Evolutionary conservation across 2,329 filamentous ascomycete genomes (phyloP), one percentile per base, ranked within the genome.

Genomic region (Cytospora mali): DNA sequence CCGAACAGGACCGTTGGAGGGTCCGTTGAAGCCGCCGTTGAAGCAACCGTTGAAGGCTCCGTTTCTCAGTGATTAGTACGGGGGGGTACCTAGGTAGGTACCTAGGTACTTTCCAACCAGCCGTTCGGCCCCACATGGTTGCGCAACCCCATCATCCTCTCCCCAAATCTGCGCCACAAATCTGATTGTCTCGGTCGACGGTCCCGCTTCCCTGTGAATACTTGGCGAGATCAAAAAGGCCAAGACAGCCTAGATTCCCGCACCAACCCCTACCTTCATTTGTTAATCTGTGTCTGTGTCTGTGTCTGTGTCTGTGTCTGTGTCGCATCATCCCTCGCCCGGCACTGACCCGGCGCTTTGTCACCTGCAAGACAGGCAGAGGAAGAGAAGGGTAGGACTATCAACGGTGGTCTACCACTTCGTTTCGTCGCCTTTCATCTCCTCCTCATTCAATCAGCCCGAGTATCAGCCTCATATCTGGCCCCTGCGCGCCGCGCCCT

Each of bases 171-270:
- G 13, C 3, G 10, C 33, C 14, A 39, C 33, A 18, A 14, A 14
- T 18, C 35, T 18, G n/a, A 39, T 18, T n/a, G 16, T 39, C 16
- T 39, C 35, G 35, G 4, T 39, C n/a, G 35, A 39, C 5, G 9
- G 2, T 2, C 35, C 35, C 35, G 16, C 16, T 18, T 39, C 42
- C 21, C 10, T 21, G 42, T 11, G 16, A 23, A 10, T 6, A 11
- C 42, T 46, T 46, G 42, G 42, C 42, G 42, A 46, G 42, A 46
- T 46, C 42, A 57, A 49, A 60, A 60, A 48, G 35, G 58, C 58
- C 58, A 54, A 60, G 58, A 39, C 58, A 28, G 58, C 58, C 39
- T 60, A 60, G 50, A 51, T 60, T 39, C 50, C 52, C 52, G 58
- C 50, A 48, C 46, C 48, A 53, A 53, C 57, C 57, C 57, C 49